phyloP scores from a whole-genome alignment of 1,139 yeast genomes.

The Yamadazyma friedrichii region DNA sequence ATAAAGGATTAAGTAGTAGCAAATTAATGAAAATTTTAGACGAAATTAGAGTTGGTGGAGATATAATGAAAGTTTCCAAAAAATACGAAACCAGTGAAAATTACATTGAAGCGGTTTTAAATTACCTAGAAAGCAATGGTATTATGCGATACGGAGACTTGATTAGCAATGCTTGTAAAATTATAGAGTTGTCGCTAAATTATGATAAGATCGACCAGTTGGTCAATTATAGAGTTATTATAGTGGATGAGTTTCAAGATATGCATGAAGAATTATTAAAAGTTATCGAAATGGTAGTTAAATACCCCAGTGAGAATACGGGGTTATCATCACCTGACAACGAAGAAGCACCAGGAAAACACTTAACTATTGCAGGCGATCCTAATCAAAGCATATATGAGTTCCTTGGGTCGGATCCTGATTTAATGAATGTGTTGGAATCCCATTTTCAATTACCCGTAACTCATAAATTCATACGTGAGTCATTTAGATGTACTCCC shows the following conservation, averaged over 20 bases:
- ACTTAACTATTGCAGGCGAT: constrained; percentile 71
- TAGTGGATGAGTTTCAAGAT: constrained; percentile 80
- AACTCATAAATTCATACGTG: constrained; percentile 34
- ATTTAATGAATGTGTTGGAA: constrained; percentile 24
- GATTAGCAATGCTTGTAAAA: constrained; percentile 27
- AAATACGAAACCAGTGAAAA: constrained; percentile 22
- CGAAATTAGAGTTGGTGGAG: constrained; percentile 29
- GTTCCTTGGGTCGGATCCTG: constrained; percentile 55
- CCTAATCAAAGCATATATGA: constrained; percentile 70
- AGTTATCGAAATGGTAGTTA: constrained; percentile 38
- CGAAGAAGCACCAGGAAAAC: constrained; percentile 33
- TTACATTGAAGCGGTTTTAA: constrained; percentile 21
- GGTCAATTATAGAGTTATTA: constrained; percentile 32
- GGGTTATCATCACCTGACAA: too few relatives aligned
- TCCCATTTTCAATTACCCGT: constrained; percentile 25
- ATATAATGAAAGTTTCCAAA: constrained; percentile 25
- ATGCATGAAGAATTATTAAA: constrained; percentile 52
- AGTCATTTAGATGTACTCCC: constrained; percentile 61
- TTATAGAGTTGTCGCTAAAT: constrained; percentile 19
- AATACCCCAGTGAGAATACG: constrained; percentile 24
- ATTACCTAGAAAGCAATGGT: constrained; percentile 28
- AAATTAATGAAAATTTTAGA: constrained; percentile 32
- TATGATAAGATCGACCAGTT: constrained; percentile 22
- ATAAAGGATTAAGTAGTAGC: constrained; percentile 26
- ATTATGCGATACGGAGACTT: constrained; percentile 39